Conservation (phyloP, 2,329 filamentous ascomycete species). For the Karstenula rhodostoma region DNA sequence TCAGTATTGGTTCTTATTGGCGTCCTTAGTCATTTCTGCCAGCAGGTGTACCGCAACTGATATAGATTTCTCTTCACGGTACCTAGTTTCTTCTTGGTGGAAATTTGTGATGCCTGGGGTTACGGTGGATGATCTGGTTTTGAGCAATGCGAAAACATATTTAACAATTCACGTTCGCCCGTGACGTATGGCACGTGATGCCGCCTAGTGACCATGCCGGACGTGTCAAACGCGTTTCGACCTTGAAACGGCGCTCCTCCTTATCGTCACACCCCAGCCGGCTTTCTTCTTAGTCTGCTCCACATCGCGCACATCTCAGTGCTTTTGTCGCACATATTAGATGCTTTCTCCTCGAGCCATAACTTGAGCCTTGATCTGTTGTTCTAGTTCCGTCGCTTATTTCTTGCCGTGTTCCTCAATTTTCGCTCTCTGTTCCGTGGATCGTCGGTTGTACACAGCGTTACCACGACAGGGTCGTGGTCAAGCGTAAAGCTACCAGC, state of each 20-base stretch:
- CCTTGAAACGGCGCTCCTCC: background rate
- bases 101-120: background rate
- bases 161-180: background rate
- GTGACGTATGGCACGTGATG: background rate
- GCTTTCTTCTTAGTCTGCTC: background rate
- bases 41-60: no score
- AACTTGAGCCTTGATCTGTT: background rate
- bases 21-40: no score
- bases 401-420: conserved; percentile 10
- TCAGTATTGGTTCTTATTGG: no score
- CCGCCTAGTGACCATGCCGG: background rate
- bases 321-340: background rate
- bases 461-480: conserved; percentile 11
- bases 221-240: background rate
- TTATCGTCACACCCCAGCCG: background rate
- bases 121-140: background rate
- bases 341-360: background rate
- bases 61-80: no score
- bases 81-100: no score
- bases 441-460: conserved; percentile 1
- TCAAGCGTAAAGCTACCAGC: conserved; percentile 4
- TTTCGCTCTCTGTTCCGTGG: conserved; percentile 1
- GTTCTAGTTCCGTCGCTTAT: conserved; percentile 1
- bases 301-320: background rate
- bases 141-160: background rate